Evolutionary conservation across 2,329 filamentous ascomycete species (phyloP), one percentile per base, ranked within the genome.

Genomic region (Cladosporium colombiae): DNA sequence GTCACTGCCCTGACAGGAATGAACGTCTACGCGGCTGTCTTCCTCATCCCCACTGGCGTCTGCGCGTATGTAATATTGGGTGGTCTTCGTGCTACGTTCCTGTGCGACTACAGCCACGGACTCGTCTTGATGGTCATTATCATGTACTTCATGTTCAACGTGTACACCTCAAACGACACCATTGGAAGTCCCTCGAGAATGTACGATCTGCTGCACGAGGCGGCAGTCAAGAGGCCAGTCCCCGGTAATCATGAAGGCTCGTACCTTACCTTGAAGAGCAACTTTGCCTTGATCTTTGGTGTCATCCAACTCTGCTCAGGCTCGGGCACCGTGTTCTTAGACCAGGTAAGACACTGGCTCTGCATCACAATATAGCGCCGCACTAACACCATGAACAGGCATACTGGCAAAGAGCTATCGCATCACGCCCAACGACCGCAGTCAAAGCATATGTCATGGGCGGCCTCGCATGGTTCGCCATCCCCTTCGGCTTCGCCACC

Each of bases 401-500:
- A 3, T 83, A 82, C 69, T 83, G 78, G 79, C 81, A 83, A 68
- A 74, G 79, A 59, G 81, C 81, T 5, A 80, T 81, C 44, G 79
- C 79, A 1, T 75, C 74, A 16, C 68, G 75, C 10, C 78, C 79
- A 2, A 73, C 74, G 11, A 76, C 75, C 18, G 76, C 76, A n/a
- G 77, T 81, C 0, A 73, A 71, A 61, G 79, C 73, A 13, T 77
- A 77, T 52, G 71, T 75, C 31, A 73, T 83, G 3, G 81, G 80
- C 21, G 81, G 81, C 0, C 70, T 84, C 7, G 81, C 80, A 3
- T 83, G 81, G 78, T 82, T 82, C 66, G 81, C 79, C 5, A 81
- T 84, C 21, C 81, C 81, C 0, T 83, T 81, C 58, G 77, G 78
- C 2, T 79, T 81, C 68, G 78, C 80, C 1, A 82, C 82, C 1